Conservation (phyloP, 148 eudicot genomes). For the Persicaria tinctoria region DNA sequence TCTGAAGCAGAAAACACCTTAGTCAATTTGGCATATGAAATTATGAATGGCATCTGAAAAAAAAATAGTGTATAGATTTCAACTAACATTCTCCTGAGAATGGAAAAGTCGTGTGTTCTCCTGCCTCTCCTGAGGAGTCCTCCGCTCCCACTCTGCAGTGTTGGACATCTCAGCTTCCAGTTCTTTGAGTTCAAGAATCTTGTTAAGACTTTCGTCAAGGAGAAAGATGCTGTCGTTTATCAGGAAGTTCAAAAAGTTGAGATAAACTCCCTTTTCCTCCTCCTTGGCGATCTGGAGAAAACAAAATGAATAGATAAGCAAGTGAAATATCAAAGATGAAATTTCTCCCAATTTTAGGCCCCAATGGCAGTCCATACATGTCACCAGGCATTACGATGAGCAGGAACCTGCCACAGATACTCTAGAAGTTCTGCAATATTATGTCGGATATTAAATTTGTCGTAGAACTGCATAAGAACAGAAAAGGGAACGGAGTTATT, state of each 20-base stretch:
- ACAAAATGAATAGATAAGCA: conserved; percentile 6
- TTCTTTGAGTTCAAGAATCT: conserved; percentile 92
- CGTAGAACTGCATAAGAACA: conserved; percentile 73
- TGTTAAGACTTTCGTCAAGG: conserved; percentile 96
- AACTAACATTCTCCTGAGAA: conserved; percentile 86
- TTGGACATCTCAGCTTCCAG: conserved; percentile 98
- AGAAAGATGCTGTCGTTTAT: conserved; percentile 91
- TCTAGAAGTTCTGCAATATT: conserved; percentile 96
- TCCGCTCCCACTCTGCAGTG: conserved; percentile 85
- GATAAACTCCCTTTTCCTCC: conserved; percentile 94
- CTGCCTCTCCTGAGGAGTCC: conserved; percentile 94
- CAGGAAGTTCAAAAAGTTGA: conserved; percentile 89
- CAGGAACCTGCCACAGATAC: conserved; percentile 97
- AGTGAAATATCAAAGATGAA: not conserved
- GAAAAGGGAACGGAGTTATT: not conserved
- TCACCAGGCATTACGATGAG: conserved; percentile 91
- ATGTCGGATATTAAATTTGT: conserved; percentile 96
- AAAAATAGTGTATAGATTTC: conserved; percentile 3
- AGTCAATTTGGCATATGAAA: not conserved
- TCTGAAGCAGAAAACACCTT: conserved; percentile 38
- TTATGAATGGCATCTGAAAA: not conserved
- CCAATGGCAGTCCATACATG: conserved; percentile 36
- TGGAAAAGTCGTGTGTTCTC: conserved; percentile 91
- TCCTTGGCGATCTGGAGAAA: conserved; percentile 80
- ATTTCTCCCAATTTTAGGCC: not conserved